Evolutionary conservation across 441 rosid genomes (phyloP), one percentile per base, ranked within the genome.

Genomic region (Biscutella laevigata): DNA sequence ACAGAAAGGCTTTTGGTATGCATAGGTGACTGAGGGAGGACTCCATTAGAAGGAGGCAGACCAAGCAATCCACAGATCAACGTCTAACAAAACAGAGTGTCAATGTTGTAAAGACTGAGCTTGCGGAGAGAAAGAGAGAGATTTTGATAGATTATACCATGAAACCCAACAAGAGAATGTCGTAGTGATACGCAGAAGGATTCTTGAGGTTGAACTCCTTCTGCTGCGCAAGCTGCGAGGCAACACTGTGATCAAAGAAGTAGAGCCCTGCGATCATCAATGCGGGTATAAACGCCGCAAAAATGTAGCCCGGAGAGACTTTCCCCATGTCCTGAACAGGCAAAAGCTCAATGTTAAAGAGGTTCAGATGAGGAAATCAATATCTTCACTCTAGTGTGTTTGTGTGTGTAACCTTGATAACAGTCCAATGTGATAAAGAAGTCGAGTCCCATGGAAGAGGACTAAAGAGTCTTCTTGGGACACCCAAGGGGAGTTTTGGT

Each of bases 41-140:
- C 95, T 51, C 92, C 94, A 21, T 90, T 86, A n/a, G 94, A 82
- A 37, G 95, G 97, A 53, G 95, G 94, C 36, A 89, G 77, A 25
- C 97, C 95, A 8, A 84, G 70, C 73, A 89, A 54, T 41, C 95
- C 97, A 61, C 95, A 82, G 40, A 84, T 44, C 72, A 86, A 64
- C 24, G 95, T 80, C 94, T 86, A 68, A 14, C 33, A 28, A 58
- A 57, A 6, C 1, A 41, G 20, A 56, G 35, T 30, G 17, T 49
- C 16, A 32, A 43, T 60, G 42, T 36, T 24, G 6, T 29, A 46
- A 0, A 25, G 34, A 13, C n/a, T 41, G 9, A 47, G 4, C 7
- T 54, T 56, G 52, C 11, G 44, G 0, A 25, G 35, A 19, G n/a
- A 24, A 41, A 26, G 15, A 25, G 39, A 40, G 5, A n/a, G 21